Base-by-base conservation (phyloP, 2,329 filamentous ascomycete species). In the Colletotrichum siamense region DNA sequence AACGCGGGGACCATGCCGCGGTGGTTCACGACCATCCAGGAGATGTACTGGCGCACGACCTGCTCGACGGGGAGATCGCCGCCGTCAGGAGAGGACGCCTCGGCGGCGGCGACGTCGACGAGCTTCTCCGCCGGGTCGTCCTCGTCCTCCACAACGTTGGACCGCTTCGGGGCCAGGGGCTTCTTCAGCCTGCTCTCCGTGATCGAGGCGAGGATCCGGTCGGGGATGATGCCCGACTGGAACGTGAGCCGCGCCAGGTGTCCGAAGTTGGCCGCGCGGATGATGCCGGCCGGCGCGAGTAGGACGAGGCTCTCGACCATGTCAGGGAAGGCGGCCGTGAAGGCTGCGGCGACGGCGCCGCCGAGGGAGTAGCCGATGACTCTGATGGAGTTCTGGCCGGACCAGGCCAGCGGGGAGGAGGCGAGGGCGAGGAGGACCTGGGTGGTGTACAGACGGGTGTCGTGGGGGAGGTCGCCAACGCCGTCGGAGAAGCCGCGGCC, bases 351-450 rank as follows among this genome's bases (percentile, higher is more conserved):
- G 71, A 98, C 93, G 69, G 94, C 95, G 63, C 95, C 95, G 73
- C 95, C 95, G 1, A 98, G 89, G 0, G 94, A 96, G 85, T 97
- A 98, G 13, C 95, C 95, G 15, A 96, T 86, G 24, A 98, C 84
- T 64, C 90, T 90, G 81, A 97, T 92, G 64, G 87, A 89, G 59
- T 83, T 80, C 16, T 82, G 78, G 59, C 91, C 90, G 0, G 91
- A 93, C 94, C 94, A 96, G 16, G 91, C 79, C 4, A 96, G 85
- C 0, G 91, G 88, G 3, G 94, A 96, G 2, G 94, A 95, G 30
- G 91, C 89, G 13, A 96, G 86, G 16, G 90, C 94, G 32, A 95
- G 89, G 55, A 95, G 88, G 71, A 95, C 92, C 83, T 96, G 94
- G 5, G 92, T 89, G 5, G 91, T 89, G 85, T 95, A 97, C 9